Conservation (phyloP, 805 yeast genomes). For the Cyberlindnera japonica region DNA sequence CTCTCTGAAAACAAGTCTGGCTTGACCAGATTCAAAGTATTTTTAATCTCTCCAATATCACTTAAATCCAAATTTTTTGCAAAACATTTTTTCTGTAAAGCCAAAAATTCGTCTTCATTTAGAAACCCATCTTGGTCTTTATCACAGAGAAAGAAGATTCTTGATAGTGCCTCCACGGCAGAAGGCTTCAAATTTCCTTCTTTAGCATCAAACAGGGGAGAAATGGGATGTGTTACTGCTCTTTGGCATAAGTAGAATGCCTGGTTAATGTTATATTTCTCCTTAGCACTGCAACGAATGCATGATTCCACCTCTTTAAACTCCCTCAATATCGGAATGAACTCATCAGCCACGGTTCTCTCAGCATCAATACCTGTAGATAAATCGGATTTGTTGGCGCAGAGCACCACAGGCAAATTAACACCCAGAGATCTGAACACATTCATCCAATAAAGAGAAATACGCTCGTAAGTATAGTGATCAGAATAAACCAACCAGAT, state of each 20-base stretch:
- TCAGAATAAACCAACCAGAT: conserved; percentile 94
- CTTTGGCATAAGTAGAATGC: conserved; percentile 91
- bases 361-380: conserved; percentile 40
- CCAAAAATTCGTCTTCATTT: conserved; percentile 64
- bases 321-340: conserved; percentile 80
- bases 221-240: conserved; percentile 87
- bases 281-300: conserved; percentile 80
- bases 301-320: conserved; percentile 94
- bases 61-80: conserved; percentile 49
- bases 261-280: conserved; percentile 82
- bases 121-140: conserved; percentile 85
- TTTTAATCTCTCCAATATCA: conserved; percentile 44
- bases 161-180: conserved; percentile 68
- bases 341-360: conserved; percentile 63
- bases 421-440: conserved; percentile 90
- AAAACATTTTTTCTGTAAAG: conserved; percentile 74
- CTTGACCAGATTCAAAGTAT: conserved; percentile 30
- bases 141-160: conserved; percentile 84
- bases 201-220: conserved; percentile 91
- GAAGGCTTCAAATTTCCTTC: conserved; percentile 77
- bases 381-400: conserved; percentile 75
- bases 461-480: conserved; percentile 90
- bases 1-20: conserved; percentile 33
- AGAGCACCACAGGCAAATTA: conserved; percentile 85
- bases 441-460: conserved; percentile 93